Conservation (phyloP, 2,329 filamentous ascomycete genomes). For the Geosmithia flava region DNA sequence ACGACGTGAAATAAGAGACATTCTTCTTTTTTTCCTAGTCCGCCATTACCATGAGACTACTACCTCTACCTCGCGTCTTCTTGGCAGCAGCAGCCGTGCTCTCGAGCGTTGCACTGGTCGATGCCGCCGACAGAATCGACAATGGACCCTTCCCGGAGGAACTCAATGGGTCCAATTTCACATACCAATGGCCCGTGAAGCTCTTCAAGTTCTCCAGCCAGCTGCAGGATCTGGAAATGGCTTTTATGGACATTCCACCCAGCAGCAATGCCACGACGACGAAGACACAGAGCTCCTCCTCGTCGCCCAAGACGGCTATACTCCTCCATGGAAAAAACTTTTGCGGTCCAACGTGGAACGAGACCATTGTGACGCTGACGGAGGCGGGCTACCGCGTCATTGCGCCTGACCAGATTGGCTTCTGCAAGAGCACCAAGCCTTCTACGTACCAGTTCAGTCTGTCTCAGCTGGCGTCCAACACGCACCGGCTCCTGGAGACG, state of each 20-base stretch:
- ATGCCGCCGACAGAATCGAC: slow-evolving; percentile 17
- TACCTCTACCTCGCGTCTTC: slow-evolving; percentile 6
- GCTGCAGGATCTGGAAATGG: slow-evolving; percentile 35
- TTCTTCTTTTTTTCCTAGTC: neutral
- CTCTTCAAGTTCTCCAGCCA: slow-evolving; percentile 35
- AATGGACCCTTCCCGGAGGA: slow-evolving; percentile 24
- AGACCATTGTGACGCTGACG: slow-evolving; percentile 28
- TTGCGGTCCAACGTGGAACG: slow-evolving; percentile 38
- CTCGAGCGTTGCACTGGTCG: slow-evolving; percentile 9
- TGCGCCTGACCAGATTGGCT: slow-evolving; percentile 41
- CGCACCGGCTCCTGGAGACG: slow-evolving; percentile 28
- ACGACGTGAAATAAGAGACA: too few relatives aligned
- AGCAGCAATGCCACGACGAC: slow-evolving; percentile 12
- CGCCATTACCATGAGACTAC: slow-evolving; percentile 11
- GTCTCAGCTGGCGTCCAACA: slow-evolving; percentile 37
- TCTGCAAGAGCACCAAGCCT: slow-evolving; percentile 42
- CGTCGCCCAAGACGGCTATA: slow-evolving; percentile 24
- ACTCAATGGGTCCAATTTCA: slow-evolving; percentile 37
- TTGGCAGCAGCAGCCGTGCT: slow-evolving; percentile 5
- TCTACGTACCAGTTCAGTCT: slow-evolving; percentile 36
- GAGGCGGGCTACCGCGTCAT: slow-evolving; percentile 36
- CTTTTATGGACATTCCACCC: slow-evolving; percentile 39
- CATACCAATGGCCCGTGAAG: slow-evolving; percentile 37
- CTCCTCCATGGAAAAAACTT: slow-evolving; percentile 46
- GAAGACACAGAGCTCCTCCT: too few relatives aligned